Percentiles rank a stretch among this genome's conserved stretches.
Conservation (phyloP, 2,329 filamentous ascomycete species). For the Fusarium humuli region DNA sequence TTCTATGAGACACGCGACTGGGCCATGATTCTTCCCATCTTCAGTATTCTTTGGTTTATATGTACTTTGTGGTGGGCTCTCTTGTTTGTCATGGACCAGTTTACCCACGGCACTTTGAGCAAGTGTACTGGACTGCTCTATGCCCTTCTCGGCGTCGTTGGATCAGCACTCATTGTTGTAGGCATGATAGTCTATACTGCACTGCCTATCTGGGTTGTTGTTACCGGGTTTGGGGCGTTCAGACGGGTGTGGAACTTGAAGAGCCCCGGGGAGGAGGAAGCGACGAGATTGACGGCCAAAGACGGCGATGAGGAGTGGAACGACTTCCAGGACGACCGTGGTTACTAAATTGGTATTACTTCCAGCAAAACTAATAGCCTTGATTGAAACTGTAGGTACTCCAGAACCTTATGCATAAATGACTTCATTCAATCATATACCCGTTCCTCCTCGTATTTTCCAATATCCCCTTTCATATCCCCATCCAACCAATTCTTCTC, state of each 20-base stretch:
- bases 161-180: conserved; percentile 3
- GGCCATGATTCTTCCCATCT: conserved; percentile 30
- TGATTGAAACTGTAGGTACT: conserved; percentile 21
- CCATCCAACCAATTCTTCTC: not conserved
- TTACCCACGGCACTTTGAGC: conserved; percentile 3
- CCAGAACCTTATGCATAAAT: conserved; percentile 16
- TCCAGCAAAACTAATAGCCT: not conserved
- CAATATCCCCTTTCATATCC: not conserved
- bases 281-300: conserved; percentile 16
- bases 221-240: conserved; percentile 24
- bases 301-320: conserved; percentile 20
- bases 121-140: conserved; percentile 5
- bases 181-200: conserved; percentile 2
- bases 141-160: not conserved
- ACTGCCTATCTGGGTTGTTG: conserved; percentile 32
- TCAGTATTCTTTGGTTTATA: conserved; percentile 33
- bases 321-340: conserved; percentile 23
- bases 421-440: conserved; percentile 15
- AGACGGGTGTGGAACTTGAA: conserved; percentile 24
- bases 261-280: conserved; percentile 23
- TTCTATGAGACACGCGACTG: conserved; percentile 37
- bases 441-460: conserved; percentile 4
- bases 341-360: conserved; percentile 1
- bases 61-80: conserved; percentile 8
- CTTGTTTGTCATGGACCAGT: conserved; percentile 14